phyloP scores from a whole-genome alignment of 495 filamentous ascomycete species.

The Penicillium cosmopolitanum region DNA sequence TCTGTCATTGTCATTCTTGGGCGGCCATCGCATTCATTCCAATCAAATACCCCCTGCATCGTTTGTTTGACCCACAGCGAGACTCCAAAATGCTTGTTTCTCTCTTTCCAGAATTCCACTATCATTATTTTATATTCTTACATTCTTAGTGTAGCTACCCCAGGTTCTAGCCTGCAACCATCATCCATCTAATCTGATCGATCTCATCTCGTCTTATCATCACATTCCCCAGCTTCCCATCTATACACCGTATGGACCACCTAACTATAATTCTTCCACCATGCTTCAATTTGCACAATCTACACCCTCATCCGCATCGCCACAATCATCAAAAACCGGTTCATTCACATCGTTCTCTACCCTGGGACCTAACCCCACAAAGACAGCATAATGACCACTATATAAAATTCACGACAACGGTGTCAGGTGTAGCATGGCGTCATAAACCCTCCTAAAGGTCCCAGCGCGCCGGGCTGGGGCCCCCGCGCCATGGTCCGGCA shows the following conservation, averaged over 20 bases:
- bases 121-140: neutral
- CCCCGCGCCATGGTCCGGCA: constrained; percentile 19
- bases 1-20: constrained; percentile 20
- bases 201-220: neutral
- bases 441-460: constrained; percentile 14
- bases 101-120: too few relatives aligned
- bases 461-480: constrained; percentile 25
- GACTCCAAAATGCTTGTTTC: neutral
- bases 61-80: constrained; percentile 5
- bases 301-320: too few relatives aligned
- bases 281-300: too few relatives aligned
- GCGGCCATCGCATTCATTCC: constrained; percentile 30
- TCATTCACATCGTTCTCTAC: neutral
- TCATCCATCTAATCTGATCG: constrained; percentile 5
- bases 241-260: neutral
- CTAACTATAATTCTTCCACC: neutral
- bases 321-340: too few relatives aligned
- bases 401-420: neutral
- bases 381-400: constrained; percentile 9
- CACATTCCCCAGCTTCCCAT: neutral
- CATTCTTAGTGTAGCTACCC: neutral
- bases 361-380: constrained; percentile 2
- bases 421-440: constrained; percentile 23
- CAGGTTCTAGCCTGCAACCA: neutral
- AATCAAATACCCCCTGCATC: constrained; percentile 29